phyloP scores from a whole-genome alignment of 768 basidiomycete genomes.

The Boletus coccyginus region DNA sequence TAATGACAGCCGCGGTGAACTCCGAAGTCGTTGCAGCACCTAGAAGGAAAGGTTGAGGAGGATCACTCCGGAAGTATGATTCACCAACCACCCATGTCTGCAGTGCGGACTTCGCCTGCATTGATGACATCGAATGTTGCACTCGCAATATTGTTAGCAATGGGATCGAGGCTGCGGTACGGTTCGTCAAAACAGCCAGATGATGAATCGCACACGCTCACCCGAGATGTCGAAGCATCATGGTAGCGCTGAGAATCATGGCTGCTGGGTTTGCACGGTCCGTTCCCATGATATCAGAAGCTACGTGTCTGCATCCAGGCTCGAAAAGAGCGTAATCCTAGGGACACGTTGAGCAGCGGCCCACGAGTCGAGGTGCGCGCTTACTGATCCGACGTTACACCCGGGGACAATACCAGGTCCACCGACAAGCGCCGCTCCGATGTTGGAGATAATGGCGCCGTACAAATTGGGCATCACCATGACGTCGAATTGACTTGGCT shows the following conservation, averaged over 20 bases:
- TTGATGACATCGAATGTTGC: constrained; percentile 94
- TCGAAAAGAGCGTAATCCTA: constrained; percentile 98
- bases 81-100: constrained; percentile 89
- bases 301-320: constrained; percentile 95
- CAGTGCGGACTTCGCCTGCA: constrained; percentile 83
- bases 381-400: constrained; percentile 92
- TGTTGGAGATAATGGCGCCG: constrained; percentile 97
- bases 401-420: constrained; percentile 98
- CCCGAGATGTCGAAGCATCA: constrained; percentile 97
- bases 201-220: constrained; percentile 37
- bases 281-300: constrained; percentile 94
- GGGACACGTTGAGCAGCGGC: not conserved
- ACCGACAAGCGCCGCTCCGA: constrained; percentile 97
- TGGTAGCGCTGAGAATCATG: constrained; percentile 94
- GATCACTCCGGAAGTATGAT: not conserved
- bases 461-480: constrained; percentile 99
- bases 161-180: constrained; percentile 69
- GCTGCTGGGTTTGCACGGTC: constrained; percentile 97
- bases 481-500: constrained; percentile 95
- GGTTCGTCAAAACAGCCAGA: constrained; percentile 10
- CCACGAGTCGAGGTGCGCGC: constrained; percentile 19
- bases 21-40: constrained; percentile 91
- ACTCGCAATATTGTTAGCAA: constrained; percentile 90
- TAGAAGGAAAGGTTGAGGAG: constrained; percentile 27
- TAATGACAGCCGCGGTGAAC: constrained; percentile 90